These are phyloP conservation scores for Coriaria nepalensis DNA, from an alignment of 306 rosid genomes.

Conservation along the genomic window DNA sequence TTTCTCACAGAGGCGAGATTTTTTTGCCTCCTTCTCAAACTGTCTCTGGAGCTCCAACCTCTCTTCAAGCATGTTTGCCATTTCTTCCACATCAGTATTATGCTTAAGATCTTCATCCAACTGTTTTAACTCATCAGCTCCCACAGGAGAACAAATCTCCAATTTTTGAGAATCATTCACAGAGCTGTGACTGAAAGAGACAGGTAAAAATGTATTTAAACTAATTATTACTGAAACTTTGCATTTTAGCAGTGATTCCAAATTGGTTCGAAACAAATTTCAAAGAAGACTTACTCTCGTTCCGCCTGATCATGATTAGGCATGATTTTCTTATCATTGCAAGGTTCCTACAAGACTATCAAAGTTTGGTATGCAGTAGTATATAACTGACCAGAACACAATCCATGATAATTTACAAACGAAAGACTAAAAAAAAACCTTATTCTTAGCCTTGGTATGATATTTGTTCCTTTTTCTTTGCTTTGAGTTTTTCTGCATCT, in stretches of 20 bases:
- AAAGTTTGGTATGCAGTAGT: no score
- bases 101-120: constrained; percentile 56
- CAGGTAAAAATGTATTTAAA: constrained; percentile 43
- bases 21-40: constrained; percentile 77
- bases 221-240: neutral
- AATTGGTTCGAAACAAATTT: constrained; percentile 7
- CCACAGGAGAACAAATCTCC: constrained; percentile 27
- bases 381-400: no score
- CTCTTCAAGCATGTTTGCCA: constrained; percentile 78
- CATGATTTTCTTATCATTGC: constrained; percentile 26
- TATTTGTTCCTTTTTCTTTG: constrained; percentile 70
- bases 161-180: constrained; percentile 38
- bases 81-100: constrained; percentile 59
- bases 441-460: constrained; percentile 50
- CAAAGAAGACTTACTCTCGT: constrained; percentile 21
- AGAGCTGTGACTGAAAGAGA: constrained; percentile 21
- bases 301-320: constrained; percentile 26
- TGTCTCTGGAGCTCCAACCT: constrained; percentile 64
- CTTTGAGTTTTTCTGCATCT: constrained; percentile 38
- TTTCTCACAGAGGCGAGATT: constrained; percentile 66
- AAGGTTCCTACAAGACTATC: constrained; percentile 40
- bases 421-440: constrained; percentile 27
- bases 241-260: no score
- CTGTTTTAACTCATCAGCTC: constrained; percentile 40
- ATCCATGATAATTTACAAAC: neutral